A percentile compares a stretch with the other conserved stretches of the same genome.
phyloP scores from a whole-genome alignment of 768 basidiomycete genomes.

The Trametopsis cervina region DNA sequence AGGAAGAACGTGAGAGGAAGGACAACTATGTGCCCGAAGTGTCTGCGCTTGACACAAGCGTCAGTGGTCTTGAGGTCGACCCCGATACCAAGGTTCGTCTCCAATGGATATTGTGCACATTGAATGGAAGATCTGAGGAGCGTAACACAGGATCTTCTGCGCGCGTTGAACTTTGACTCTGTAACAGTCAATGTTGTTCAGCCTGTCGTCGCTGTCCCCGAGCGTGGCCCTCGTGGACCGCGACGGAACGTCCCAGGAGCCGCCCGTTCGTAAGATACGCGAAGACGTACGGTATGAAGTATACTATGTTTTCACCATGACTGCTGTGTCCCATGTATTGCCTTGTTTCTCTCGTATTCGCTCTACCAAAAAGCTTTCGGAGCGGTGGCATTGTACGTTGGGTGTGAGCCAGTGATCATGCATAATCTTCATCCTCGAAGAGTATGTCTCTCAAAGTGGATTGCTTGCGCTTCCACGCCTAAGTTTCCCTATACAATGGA shows the following conservation, averaged over 20 bases:
- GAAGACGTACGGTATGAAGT: neutral
- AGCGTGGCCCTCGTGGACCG: conserved; percentile 68
- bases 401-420: too few relatives aligned
- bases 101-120: neutral
- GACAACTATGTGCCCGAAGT: conserved; percentile 99
- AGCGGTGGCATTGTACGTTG: too few relatives aligned
- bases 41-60: conserved; percentile 83
- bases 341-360: neutral
- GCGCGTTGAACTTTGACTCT: conserved; percentile 90
- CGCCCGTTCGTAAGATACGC: conserved; percentile 43
- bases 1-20: conserved; percentile 98
- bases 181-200: conserved; percentile 68
- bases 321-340: conserved; percentile 13
- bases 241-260: conserved; percentile 80
- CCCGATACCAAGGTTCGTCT: conserved; percentile 82
- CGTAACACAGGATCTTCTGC: conserved; percentile 81
- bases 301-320: conserved; percentile 7
- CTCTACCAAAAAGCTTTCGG: neutral
- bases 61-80: conserved; percentile 79
- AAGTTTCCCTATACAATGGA: too few relatives aligned
- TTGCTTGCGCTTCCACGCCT: too few relatives aligned
- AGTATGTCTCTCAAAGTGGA: too few relatives aligned
- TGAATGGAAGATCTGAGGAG: too few relatives aligned
- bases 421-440: too few relatives aligned
- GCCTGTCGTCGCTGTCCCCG: conserved; percentile 57